Conservation (phyloP, 2,329 filamentous ascomycete genomes). For the Botryotinia calthae region DNA sequence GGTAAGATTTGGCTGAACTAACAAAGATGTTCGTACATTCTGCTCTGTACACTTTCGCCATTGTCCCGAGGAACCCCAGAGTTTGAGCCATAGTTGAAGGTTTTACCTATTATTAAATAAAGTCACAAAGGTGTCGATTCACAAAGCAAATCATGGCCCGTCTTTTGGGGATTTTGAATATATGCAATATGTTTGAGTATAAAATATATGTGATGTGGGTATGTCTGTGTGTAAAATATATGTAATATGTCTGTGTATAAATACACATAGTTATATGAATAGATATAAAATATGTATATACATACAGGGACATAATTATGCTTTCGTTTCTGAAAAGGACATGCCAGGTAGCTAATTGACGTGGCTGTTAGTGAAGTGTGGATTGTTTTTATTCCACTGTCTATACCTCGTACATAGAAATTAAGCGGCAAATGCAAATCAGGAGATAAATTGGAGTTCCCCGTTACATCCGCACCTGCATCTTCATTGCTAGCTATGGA, state of each 20-base stretch:
- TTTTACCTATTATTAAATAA: not conserved
- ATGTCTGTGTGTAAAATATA: no score
- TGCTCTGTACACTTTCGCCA: not conserved
- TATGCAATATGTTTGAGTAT: no score
- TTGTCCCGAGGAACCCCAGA: not conserved
- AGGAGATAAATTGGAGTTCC: not conserved
- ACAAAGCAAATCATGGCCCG: not conserved
- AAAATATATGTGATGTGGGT: no score
- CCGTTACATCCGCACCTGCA: conserved; percentile 9
- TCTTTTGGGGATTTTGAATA: not conserved
- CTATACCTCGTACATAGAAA: not conserved
- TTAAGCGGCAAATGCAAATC: conserved; percentile 8
- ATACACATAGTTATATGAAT: not conserved
- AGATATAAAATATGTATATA: not conserved
- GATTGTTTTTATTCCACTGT: not conserved
- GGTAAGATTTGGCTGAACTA: not conserved
- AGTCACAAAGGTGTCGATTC: conserved; percentile 2
- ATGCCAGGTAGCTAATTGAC: not conserved
- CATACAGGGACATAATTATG: not conserved
- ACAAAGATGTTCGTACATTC: not conserved
- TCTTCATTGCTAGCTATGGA: not conserved
- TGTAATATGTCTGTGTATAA: no score
- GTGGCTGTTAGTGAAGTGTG: conserved; percentile 1
- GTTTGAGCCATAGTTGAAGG: not conserved
- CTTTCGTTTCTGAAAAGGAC: not conserved